These are phyloP conservation scores for Agastache rugosa DNA, from an alignment of 257 asterid species.

Conservation along the genomic window DNA sequence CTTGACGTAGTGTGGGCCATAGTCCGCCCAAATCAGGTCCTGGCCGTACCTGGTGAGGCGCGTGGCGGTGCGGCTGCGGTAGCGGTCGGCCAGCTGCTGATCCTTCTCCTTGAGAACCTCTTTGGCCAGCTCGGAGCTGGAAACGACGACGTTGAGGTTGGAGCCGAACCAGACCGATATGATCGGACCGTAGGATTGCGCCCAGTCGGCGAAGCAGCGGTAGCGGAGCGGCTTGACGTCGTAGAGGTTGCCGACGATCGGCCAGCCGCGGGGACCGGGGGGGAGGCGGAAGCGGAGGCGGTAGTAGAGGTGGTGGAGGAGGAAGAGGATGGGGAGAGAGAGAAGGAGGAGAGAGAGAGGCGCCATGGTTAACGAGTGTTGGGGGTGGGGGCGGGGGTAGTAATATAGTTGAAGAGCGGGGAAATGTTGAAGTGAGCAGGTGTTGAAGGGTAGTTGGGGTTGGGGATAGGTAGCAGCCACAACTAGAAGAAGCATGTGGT, in stretches of 20 bases:
- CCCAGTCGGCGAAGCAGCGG: constrained; percentile 82
- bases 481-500: not conserved
- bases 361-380: constrained; percentile 22
- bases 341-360: constrained; percentile 38
- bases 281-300: constrained; percentile 72
- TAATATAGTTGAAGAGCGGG: constrained; percentile 1
- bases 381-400: not conserved
- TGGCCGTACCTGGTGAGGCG: constrained; percentile 47
- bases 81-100: constrained; percentile 81
- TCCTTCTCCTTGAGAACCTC: constrained; percentile 80
- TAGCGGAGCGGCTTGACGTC: constrained; percentile 73
- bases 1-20: constrained; percentile 57
- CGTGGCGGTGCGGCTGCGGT: constrained; percentile 71
- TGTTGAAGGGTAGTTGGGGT: constrained; percentile 32
- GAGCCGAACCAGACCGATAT: constrained; percentile 49
- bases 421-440: not conserved
- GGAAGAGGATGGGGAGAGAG: constrained; percentile 38
- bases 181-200: constrained; percentile 67
- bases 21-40: constrained; percentile 72
- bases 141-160: constrained; percentile 64
- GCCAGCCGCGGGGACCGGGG: constrained; percentile 77
- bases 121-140: constrained; percentile 63
- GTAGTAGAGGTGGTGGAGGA: constrained; percentile 55
- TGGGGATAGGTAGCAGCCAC: not conserved
- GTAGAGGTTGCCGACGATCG: constrained; percentile 79